Evolutionary conservation across 495 filamentous ascomycete species (phyloP), one percentile per base, ranked within the genome.

Genomic region (Amphirosellinia nigrospora): DNA sequence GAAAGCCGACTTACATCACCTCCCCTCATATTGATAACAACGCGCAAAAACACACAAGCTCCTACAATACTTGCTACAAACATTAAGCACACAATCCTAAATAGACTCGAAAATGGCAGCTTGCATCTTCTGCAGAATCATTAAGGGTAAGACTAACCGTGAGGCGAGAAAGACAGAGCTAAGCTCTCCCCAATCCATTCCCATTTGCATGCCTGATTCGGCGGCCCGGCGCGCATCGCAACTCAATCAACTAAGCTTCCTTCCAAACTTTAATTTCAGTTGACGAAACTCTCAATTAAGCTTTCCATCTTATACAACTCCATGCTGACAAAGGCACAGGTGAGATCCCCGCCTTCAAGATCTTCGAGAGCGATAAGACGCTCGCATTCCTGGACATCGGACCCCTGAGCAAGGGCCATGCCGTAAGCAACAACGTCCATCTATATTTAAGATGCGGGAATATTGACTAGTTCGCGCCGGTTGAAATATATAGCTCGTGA

Each of bases 121-220:
- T 53, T 99, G 96, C 76, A 94, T 98, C 79, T 99, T 99, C 85
- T 99, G 96, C 88, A 97, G 92, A 78, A 98, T 99, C 79, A 92
- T 99, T 82, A 97, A 96, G 86, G 96, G 94, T 91, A 82, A 69
- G 80, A 72, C 43, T 50, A 46, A 48, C 39, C 61, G 50, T 48
- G 19, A 68, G 45, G 53, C 23, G 13, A 32, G 19, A 28, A 50
- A 53, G 23, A 30, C 9, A 52, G 26, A 53, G 30, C 26, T 21
- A 7, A 48, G n/a, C 8, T 10, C 3, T 64, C 23, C 13, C n/a
- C 7, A 50, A 50, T 32, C 23, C 60, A 19, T 34, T 34, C 28
- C 28, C 2, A 52, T 26, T 28, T 23, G 28, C n/a, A 46, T 52
- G 15, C 23, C 50, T 48, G 6, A n/a, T 3, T 48, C n/a, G 19